Percentiles rank a stretch among this genome's conserved stretches.
Evolutionary conservation across 2,329 filamentous ascomycete genomes (phyloP).

Genomic region (Zopfia rhizophila): DNA sequence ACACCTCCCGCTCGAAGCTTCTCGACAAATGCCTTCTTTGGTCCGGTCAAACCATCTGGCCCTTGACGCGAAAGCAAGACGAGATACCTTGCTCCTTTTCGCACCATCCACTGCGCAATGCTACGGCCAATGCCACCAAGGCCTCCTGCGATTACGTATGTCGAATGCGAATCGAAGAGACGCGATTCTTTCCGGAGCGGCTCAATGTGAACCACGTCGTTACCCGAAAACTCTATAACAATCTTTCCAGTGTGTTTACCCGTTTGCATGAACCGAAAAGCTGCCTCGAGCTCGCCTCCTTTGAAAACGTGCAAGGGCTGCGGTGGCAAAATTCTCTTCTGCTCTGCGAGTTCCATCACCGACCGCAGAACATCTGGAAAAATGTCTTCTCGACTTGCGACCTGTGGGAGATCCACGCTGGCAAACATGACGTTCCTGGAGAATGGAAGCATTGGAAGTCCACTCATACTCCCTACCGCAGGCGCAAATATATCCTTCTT

Average conservation of each 20-base stretch:
- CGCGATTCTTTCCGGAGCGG: background rate
- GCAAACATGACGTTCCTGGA: slow-evolving; percentile 34
- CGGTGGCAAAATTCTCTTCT: slow-evolving; percentile 33
- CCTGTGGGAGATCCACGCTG: slow-evolving; percentile 23
- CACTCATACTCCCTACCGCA: slow-evolving; percentile 1
- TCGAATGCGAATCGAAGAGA: background rate
- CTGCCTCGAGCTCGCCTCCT: slow-evolving; percentile 12
- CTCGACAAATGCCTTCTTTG: too few species aligned
- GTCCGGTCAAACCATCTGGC: too few species aligned
- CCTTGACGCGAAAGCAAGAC: slow-evolving; percentile 1
- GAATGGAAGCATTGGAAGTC: slow-evolving; percentile 26
- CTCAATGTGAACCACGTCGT: slow-evolving; percentile 15
- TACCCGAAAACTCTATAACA: background rate
- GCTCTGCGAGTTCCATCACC: slow-evolving; percentile 25
- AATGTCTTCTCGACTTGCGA: slow-evolving; percentile 29
- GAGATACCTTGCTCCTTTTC: background rate
- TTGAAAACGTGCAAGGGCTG: slow-evolving; percentile 28
- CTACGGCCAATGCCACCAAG: slow-evolving; percentile 6
- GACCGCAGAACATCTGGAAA: slow-evolving; percentile 44
- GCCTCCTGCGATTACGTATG: slow-evolving; percentile 4
- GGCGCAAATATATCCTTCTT: slow-evolving; percentile 14
- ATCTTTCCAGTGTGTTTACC: slow-evolving; percentile 12
- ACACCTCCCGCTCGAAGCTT: too few species aligned
- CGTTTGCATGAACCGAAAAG: slow-evolving; percentile 20
- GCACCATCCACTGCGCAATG: background rate